A percentile compares a stretch with the other conserved stretches of the same genome.
phyloP scores from a whole-genome alignment of 2,329 filamentous ascomycete species.

The Alternaria arborescens region DNA sequence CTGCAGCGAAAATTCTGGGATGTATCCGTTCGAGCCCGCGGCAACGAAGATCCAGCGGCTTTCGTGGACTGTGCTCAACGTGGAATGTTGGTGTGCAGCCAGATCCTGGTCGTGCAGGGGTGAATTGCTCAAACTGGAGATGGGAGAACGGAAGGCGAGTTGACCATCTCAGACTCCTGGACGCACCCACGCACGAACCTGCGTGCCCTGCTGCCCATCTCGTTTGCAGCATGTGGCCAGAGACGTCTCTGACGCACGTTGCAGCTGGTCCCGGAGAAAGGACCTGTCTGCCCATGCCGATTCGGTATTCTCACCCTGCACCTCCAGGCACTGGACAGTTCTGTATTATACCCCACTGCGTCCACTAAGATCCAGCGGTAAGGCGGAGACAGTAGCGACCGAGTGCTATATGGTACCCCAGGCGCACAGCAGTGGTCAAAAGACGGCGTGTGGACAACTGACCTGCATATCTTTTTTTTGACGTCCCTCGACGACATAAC shows the following conservation, averaged over 20 bases:
- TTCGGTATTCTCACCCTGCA: slow-evolving; percentile 47
- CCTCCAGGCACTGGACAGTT: slow-evolving; percentile 39
- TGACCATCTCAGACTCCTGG: slow-evolving; percentile 33
- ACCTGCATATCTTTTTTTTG: slow-evolving; percentile 40
- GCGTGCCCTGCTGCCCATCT: slow-evolving; percentile 42
- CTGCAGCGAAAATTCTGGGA: slow-evolving; percentile 43
- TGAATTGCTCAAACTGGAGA: slow-evolving; percentile 39
- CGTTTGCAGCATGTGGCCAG: slow-evolving; percentile 49
- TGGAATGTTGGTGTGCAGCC: slow-evolving; percentile 46
- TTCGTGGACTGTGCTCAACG: slow-evolving; percentile 48
- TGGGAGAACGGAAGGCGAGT: slow-evolving; percentile 34
- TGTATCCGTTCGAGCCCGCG: slow-evolving; percentile 47
- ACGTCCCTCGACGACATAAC: slow-evolving; percentile 40
- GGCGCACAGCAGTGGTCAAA: slow-evolving; percentile 46
- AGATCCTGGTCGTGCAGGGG: slow-evolving; percentile 32
- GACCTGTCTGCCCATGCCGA: slow-evolving; percentile 41
- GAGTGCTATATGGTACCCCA: slow-evolving; percentile 49
- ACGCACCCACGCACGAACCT: slow-evolving; percentile 36
- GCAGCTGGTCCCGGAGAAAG: slow-evolving; percentile 46
- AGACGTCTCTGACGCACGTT: slow-evolving; percentile 46
- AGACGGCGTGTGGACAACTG: slow-evolving; percentile 37
- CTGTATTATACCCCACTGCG: slow-evolving; percentile 48
- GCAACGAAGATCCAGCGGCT: slow-evolving; percentile 47
- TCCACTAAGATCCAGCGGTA: slow-evolving; percentile 40
- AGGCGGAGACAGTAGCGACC: slow-evolving; percentile 43